Conservation (phyloP, 768 basidiomycete species). For the Ramaria sp. region DNA sequence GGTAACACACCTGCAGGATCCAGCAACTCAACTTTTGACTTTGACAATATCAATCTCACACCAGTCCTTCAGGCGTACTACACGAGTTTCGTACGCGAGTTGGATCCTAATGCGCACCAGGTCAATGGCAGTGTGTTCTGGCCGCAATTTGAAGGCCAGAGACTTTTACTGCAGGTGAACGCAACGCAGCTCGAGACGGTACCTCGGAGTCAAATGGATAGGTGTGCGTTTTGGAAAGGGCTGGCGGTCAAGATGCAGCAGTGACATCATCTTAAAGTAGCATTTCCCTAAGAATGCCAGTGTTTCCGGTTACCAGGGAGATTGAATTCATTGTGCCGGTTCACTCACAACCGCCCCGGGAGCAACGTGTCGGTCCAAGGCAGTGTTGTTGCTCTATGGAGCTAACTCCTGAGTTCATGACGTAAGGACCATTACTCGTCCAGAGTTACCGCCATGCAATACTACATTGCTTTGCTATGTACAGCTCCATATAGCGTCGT, state of each 20-base stretch:
- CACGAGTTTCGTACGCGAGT: constrained; percentile 4
- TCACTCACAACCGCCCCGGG: no score
- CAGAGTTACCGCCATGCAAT: no score
- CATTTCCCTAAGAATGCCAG: no score
- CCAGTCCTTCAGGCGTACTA: constrained; percentile 9
- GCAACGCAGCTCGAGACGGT: constrained; percentile 6
- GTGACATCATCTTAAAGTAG: no score
- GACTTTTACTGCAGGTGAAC: constrained; percentile 8
- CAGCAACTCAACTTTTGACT: constrained; percentile 24
- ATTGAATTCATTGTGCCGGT: no score
- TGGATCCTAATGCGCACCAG: constrained; percentile 45
- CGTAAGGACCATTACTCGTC: no score
- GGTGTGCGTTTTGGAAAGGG: constrained; percentile 8
- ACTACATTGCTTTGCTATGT: no score
- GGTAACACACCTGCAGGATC: constrained; percentile 27
- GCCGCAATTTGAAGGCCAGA: neutral
- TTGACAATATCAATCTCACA: constrained; percentile 47
- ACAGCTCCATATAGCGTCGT: neutral
- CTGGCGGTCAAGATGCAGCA: constrained; percentile 3
- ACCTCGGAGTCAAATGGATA: neutral
- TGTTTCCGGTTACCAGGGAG: no score
- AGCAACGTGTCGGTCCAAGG: no score
- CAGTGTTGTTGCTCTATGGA: neutral
- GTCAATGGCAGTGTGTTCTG: constrained; percentile 17
- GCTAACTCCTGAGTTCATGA: neutral